Evolutionary conservation across 345 rosid genomes (phyloP), one percentile per base, ranked within the genome.

Genomic region (Pistacia atlantica): DNA sequence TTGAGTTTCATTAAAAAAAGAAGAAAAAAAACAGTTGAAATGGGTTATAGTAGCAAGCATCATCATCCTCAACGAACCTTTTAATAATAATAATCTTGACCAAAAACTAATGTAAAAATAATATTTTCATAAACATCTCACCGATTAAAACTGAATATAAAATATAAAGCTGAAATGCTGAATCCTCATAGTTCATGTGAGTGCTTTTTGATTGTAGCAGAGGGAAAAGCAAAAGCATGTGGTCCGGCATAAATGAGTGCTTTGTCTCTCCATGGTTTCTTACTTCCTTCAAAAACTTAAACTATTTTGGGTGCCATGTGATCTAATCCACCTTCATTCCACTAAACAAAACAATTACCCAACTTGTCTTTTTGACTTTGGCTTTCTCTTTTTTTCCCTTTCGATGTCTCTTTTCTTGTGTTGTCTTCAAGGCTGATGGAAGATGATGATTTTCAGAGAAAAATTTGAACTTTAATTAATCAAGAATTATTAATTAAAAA

Each of bases 151-250:
- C 33, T 31, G 33, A 31, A 31, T 31, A 31, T 31, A 31, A 31
- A 31, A 31, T 31, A 3, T 20, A n/a, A 17, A n/a, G 11, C 8
- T 8, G 42, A 61, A 49, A 11, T 49, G 54, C 54, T 14, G 11
- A 2, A 61, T 54, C 1, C 51, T 2, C 63, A 18, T 12, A n/a
- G 67, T 35, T 65, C 82, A 74, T 70, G 84, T 74, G 84, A 80
- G 42, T 58, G 7, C 69, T 65, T 69, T 55, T 46, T 65, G 72
- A 80, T 33, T 57, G 25, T 33, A n/a, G 72, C 11, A 74, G 35
- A 65, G 57, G 72, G 75, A 37, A 85, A 80, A 75, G 80, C 78
- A 63, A 59, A 18, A 25, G 75, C 86, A 80, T 76, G 86, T 75
- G 85, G 85, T 66, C 82, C 79, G 67, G 72, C 82, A 69, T 67